These are phyloP conservation scores for Amphichorda felina DNA, from an alignment of 2,329 filamentous ascomycete species.

Conservation along the genomic window DNA sequence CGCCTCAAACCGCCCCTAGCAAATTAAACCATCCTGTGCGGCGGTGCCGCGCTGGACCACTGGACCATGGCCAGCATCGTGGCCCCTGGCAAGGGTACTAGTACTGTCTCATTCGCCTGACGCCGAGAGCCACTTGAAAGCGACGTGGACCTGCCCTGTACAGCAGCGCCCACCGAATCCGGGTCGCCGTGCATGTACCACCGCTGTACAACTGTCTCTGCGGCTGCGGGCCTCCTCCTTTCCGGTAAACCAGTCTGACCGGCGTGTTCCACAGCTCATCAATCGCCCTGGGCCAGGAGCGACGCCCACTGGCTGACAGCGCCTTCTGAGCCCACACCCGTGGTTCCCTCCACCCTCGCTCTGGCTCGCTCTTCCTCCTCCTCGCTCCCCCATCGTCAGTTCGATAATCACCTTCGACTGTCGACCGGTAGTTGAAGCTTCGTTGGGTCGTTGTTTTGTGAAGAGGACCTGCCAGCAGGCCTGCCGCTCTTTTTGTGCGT, in stretches of 20 bases:
- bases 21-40: neutral
- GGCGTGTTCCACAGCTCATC: no score
- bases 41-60: neutral
- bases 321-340: no score
- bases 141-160: neutral
- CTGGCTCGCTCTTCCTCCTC: conserved; percentile 9
- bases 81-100: neutral
- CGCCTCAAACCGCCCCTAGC: neutral
- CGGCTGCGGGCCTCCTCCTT: no score
- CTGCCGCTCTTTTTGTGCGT: conserved; percentile 39
- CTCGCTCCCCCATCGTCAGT: conserved; percentile 18
- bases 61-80: no score
- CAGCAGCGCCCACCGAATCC: neutral
- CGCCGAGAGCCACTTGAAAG: no score
- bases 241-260: no score
- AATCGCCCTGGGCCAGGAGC: no score
- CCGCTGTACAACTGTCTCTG: no score
- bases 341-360: no score
- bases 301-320: no score
- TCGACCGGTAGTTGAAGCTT: conserved; percentile 20
- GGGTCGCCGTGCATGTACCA: no score
- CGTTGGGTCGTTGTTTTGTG: conserved; percentile 3
- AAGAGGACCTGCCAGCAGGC: conserved; percentile 41
- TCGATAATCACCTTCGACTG: conserved; percentile 15
- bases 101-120: neutral